Base-by-base conservation (phyloP, 1,139 yeast species). In the Pichia kudriavzevii region DNA sequence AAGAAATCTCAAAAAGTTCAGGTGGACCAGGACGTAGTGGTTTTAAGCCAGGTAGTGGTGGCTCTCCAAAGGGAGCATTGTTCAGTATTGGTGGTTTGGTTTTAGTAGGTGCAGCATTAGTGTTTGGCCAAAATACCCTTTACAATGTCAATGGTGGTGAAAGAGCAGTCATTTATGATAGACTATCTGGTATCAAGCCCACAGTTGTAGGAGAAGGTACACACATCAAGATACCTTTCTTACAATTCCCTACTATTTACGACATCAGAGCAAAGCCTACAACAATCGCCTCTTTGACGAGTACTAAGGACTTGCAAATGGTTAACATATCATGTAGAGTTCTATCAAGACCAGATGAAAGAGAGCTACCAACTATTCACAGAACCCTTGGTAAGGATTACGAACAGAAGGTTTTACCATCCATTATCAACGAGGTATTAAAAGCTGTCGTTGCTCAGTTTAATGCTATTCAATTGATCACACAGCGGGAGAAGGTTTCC, bases 91-190 rank as follows among this genome's bases (percentile, higher is more conserved):
- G 94, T 18, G 95, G 95, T 2, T 52, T 85, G 22, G 49, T 84
- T 10, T 53, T 81, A 19, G 63, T 87, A 24, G 94, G 91, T 40
- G 91, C 83, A 35, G 82, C 76, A 30, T 72, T 81, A 2, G 40
- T 81, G 28, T 58, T 79, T 32, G 66, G 79, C 24, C 83, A 83
- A 52, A 73, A 82, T 43, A 78, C 95, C 2, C 69, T 88, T 38
- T 88, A 85, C 66, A 88, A 87, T 58, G 98, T 91, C 41, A 97
- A 91, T 59, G 99, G 99, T 74, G 99, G 99, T 61, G 97, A 91
- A 62, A 73, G 99, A 58, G 99, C 96, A 20, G 87, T 91, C 52
- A 73, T 91, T 28, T 91, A 91, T 61, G 85, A 94, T 23, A 78
- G 99, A 57, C 40, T 87, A 30, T 72, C 76, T 34, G 99, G 99